phyloP scores from a whole-genome alignment of 176 grass and related monocot species.

The Bothriochloa decipiens region DNA sequence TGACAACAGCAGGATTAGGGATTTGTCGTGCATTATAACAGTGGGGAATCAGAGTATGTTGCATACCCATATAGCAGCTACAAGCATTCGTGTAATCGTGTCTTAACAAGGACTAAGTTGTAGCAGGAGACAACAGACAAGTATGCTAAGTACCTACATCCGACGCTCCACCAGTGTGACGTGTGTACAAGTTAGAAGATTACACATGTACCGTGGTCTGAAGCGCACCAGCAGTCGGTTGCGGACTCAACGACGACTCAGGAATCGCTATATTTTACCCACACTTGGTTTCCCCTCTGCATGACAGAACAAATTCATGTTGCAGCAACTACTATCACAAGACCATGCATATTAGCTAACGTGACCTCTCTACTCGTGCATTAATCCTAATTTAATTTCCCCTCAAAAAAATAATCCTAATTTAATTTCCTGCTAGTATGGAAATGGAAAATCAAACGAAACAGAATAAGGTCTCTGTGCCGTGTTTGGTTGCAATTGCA shows the following conservation, averaged over 20 bases:
- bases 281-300: slow-evolving; percentile 17
- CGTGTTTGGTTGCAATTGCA: not conserved
- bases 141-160: not conserved
- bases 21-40: slow-evolving; percentile 9
- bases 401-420: no score
- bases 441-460: not conserved
- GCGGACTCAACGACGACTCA: slow-evolving; percentile 14
- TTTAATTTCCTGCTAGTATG: not conserved
- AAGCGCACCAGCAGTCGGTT: not conserved
- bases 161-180: not conserved
- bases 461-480: not conserved
- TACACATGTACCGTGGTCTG: not conserved
- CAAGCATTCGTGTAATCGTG: not conserved
- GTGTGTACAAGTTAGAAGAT: not conserved
- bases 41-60: not conserved
- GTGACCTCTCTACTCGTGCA: not conserved
- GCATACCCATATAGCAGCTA: not conserved
- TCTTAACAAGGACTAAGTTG: not conserved
- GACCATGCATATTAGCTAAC: not conserved
- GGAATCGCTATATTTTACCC: not conserved
- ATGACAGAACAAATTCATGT: slow-evolving; percentile 26
- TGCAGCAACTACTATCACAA: not conserved
- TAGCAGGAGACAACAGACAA: not conserved
- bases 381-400: not conserved
- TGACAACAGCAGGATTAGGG: not conserved